Percentiles rank a stretch among this genome's conserved stretches.
Evolutionary conservation across 495 filamentous ascomycete genomes (phyloP).

Genomic region (Aspergillus diversus): DNA sequence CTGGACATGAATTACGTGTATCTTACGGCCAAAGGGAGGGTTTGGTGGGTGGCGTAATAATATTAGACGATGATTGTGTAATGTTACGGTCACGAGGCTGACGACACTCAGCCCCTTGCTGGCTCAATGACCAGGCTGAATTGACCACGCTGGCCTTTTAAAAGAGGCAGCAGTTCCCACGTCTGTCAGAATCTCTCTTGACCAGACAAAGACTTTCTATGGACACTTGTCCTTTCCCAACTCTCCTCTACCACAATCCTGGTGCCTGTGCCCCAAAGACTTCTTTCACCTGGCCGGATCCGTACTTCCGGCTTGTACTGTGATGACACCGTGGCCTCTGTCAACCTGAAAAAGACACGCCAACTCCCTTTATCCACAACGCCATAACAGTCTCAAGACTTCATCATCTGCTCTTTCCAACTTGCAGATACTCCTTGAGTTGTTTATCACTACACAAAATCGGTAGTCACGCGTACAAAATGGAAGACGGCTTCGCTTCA

Average conservation of each 20-base stretch:
- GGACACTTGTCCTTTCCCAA: slow-evolving; percentile 43
- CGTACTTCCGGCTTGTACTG: slow-evolving; percentile 33
- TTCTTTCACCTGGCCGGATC: slow-evolving; percentile 22
- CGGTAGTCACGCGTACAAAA: slow-evolving; percentile 26
- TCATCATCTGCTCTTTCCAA: slow-evolving; percentile 5
- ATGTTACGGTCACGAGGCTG: slow-evolving; percentile 27
- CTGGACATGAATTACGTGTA: not conserved
- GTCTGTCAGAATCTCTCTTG: slow-evolving; percentile 26
- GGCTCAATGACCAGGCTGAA: slow-evolving; percentile 25
- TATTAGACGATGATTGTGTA: slow-evolving; percentile 7
- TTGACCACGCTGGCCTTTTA: slow-evolving; percentile 55
- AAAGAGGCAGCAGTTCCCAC: slow-evolving; percentile 34
- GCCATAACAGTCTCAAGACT: slow-evolving; percentile 2
- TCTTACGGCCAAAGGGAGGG: not conserved
- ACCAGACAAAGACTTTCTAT: slow-evolving; percentile 16
- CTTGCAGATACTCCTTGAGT: slow-evolving; percentile 15
- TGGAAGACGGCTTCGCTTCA: slow-evolving; percentile 43
- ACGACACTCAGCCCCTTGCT: slow-evolving; percentile 31
- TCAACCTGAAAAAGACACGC: slow-evolving; percentile 21
- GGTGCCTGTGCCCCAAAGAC: slow-evolving; percentile 20
- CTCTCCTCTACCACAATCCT: slow-evolving; percentile 3
- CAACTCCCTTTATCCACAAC: slow-evolving; percentile 1
- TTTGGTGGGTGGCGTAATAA: not conserved
- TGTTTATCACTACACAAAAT: slow-evolving; percentile 12
- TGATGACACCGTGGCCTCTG: slow-evolving; percentile 46